Base-by-base conservation (phyloP, 495 filamentous ascomycete genomes). In the Lichenothelia convexa region DNA sequence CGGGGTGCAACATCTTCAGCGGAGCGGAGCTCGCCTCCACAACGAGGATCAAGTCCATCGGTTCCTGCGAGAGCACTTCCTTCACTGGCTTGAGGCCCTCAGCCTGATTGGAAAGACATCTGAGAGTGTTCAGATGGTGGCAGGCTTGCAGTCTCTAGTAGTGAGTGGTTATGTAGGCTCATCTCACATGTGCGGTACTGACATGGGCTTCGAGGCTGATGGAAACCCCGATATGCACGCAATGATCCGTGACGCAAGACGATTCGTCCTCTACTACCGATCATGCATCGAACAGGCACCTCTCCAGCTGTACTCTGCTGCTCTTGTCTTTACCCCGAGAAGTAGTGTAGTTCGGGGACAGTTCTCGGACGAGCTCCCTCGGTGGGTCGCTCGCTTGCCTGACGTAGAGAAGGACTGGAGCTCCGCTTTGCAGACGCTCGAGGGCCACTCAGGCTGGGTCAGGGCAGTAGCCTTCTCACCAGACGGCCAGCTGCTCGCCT, bases 161-260 rank as follows among this genome's bases (percentile, higher is more conserved):
- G 24, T 27, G 24, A 27, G 24, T 27, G 24, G 24, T 35, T 16
- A 15, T 21, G 37, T 39, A 40, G 32, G 22, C 18, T 12, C 16
- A 30, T 21, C 16, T 24, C 15, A 20, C 4, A 34, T 31, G 38
- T 15, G 18, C 11, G 29, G 19, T 24, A 6, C 8, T 40, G 16
- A 40, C 24, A 30, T 30, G 22, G 11, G 15, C 1, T 12, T 18
- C 19, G 5, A 40, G 23, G 5, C 1, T 4, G n/a, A 8, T 11
- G 9, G 32, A 33, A 21, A 23, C 23, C 21, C 21, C 5, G 1
- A 27, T n/a, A 22, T 56, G 9, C 32, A 41, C 5, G 21, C 41
- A 5, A 49, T 57, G 16, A 40, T 56, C 18, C 32, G 46, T 32
- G 55, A 63, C 37, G 47, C 45, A 1, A 41, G 21, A 20, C 44